These are phyloP conservation scores for Plasmopara muralis DNA, from an alignment of 352 stramenopile genomes.

Conservation along the genomic window DNA sequence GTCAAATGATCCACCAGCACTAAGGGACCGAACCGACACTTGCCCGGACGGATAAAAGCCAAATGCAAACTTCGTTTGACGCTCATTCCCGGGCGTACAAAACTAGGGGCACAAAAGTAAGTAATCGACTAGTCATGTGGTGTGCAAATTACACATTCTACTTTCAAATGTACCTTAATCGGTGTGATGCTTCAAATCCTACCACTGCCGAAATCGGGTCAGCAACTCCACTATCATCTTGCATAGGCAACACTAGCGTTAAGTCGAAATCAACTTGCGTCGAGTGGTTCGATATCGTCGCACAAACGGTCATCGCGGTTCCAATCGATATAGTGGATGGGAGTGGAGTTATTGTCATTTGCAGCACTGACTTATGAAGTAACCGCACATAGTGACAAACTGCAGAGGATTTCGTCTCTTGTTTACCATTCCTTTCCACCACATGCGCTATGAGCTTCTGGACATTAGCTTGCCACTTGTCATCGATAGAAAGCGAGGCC, in stretches of 20 bases:
- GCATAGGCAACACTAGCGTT: conserved; percentile 41
- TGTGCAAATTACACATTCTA: conserved; percentile 7
- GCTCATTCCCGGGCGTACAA: conserved; percentile 41
- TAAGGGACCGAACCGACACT: conserved; percentile 37
- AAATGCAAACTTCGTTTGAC: conserved; percentile 58
- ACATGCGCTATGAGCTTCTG: conserved; percentile 17
- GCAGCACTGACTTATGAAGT: conserved; percentile 36
- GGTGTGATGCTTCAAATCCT: conserved; percentile 57
- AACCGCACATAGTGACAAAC: conserved; percentile 30
- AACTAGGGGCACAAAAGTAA: conserved; percentile 13
- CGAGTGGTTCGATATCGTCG: conserved; percentile 53
- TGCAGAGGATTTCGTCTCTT: conserved; percentile 9
- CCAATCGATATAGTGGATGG: conserved; percentile 12
- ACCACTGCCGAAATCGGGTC: conserved; percentile 21
- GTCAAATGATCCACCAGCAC: conserved; percentile 56
- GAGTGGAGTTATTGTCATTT: conserved; percentile 36
- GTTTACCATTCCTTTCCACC: conserved; percentile 6
- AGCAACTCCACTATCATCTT: conserved; percentile 1
- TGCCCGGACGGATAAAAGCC: conserved; percentile 40
- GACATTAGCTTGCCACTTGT: conserved; percentile 7
- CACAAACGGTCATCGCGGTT: conserved; percentile 25
- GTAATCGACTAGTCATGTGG: conserved; percentile 4
- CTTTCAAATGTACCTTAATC: conserved; percentile 43
- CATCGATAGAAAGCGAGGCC: conserved; percentile 9
- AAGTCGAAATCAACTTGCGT: conserved; percentile 47